These are phyloP conservation scores for Diaporthe longicolla DNA, from an alignment of 2,329 filamentous ascomycete genomes.

Conservation along the genomic window DNA sequence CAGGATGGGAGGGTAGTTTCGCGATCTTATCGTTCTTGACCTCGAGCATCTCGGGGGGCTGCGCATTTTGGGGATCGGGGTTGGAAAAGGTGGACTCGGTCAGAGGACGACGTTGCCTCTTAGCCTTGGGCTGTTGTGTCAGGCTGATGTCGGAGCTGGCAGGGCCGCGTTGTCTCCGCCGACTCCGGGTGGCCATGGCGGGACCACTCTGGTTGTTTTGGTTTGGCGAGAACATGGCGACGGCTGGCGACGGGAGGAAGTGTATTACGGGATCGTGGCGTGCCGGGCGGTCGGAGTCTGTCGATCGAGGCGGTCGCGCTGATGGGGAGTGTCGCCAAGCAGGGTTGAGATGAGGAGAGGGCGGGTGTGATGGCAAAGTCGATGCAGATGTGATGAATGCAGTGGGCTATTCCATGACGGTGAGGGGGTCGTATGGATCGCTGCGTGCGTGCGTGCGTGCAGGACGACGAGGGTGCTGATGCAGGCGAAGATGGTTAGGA, in stretches of 20 bases:
- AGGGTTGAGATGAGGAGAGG: neutral
- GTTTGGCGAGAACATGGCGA: conserved; percentile 72
- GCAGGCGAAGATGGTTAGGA: conserved; percentile 32
- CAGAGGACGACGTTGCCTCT: conserved; percentile 72
- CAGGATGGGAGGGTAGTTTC: conserved; percentile 60
- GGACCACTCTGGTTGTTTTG: conserved; percentile 64
- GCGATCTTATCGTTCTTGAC: conserved; percentile 68
- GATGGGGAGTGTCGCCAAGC: conserved; percentile 15
- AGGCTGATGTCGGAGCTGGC: conserved; percentile 66
- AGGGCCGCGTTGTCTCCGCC: conserved; percentile 71
- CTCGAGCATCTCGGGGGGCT: conserved; percentile 67
- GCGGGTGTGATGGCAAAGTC: conserved; percentile 16
- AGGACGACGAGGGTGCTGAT: conserved; percentile 26
- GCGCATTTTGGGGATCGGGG: conserved; percentile 56
- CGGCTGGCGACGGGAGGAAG: conserved; percentile 28
- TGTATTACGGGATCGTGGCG: conserved; percentile 35
- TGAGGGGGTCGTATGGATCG: neutral
- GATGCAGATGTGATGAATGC: conserved; percentile 15
- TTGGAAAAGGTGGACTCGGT: conserved; percentile 70
- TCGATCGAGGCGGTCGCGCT: conserved; percentile 24
- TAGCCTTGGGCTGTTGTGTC: conserved; percentile 72
- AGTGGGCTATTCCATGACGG: conserved; percentile 40
- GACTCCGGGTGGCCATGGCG: conserved; percentile 70
- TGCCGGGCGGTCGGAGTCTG: conserved; percentile 6
- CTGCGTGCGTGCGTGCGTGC: conserved; percentile 22